Evolutionary conservation across 1,139 yeast genomes (phyloP), one percentile per base, ranked within the genome.

Genomic region (Candida smagusa): DNA sequence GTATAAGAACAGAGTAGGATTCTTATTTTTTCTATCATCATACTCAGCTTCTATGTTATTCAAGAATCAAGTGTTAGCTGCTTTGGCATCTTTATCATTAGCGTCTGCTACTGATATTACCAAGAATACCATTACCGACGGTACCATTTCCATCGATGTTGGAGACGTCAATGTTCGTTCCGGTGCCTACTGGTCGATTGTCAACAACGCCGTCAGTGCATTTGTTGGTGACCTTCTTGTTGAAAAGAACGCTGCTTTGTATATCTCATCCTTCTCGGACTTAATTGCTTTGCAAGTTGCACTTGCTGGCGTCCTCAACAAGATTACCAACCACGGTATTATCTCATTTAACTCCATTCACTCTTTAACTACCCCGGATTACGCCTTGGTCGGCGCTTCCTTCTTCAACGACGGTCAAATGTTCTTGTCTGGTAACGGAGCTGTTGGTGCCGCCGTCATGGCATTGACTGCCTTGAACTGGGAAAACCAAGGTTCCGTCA

Each of bases 121-220:
- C 12, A 22, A 9, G 26, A 21, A 24, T 2, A 33, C 34, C 9
- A 32, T 37, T 12, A n/a, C 12, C 22, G 21, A 31, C 1, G 40
- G 40, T 6, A 30, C 31, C 8, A 32, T 37, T 9, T 24, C 26
- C n/a, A 30, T 37, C 21, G 21, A 12, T 25, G 47, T 59, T 36
- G 64, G 61, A n/a, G 62, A 54, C 40, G 49, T 60, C n/a, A 47
- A 46, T 9, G 50, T 65, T 36, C 46, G 51, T n/a, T 49, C 53
- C 9, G 63, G 60, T 35, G 65, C 52, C 12, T 61, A 53, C 44
- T 65, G 63, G 61, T 63, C 71, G 22, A 57, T 64, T 28, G 46
- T 63, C 35, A 50, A 63, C 45, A 62, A 63, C 39, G 58, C 59
- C 21, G 37, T 48, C 33, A 44, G 57, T 13, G 40, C 54, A 4